Base-by-base conservation (phyloP, 1,139 yeast species). In the Nematodospora anomalae region DNA sequence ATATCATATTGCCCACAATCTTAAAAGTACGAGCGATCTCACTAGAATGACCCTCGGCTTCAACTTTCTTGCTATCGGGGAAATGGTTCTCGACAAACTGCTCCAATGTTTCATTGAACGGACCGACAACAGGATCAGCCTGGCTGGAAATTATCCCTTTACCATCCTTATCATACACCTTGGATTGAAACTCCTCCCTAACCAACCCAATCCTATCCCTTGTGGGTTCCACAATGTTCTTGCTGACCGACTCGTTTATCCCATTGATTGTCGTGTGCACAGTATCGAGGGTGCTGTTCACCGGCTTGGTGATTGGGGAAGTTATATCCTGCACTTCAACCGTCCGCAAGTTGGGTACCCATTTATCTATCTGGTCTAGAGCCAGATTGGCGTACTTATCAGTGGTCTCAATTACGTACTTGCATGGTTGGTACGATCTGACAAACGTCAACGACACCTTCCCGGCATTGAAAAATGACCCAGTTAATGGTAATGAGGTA, bases 81-180 rank as follows among this genome's bases (percentile, higher is more conserved):
- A 47, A 48, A 40, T 49, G 45, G 26, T 43, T 40, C 10, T 44
- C 47, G 29, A 80, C 67, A 26, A 67, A 49, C 5, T 64, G 57
- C 46, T 75, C 80, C 41, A 84, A 55, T 29, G 67, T 62, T 32
- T 67, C 61, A 58, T 85, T 86, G 28, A 80, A 36, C 13, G 90
- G 89, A 31, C 62, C 68, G 30, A 83, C 63, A 12, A 82, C 29
- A 4, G 88, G 86, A 52, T 85, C 90, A 21, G 80, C 57, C 29
- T 76, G 73, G 13, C 82, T 67, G 45, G 84, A 67, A 29, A 84
- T 51, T 32, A 80, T 56, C 26, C 84, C 83, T 49, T 77, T 79
- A 12, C 86, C 87, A 28, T 79, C 64, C 8, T 76, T 67, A 52
- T 80, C 79, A 51, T 74, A 74, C 25, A 73, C 43, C 13, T 35